These are phyloP conservation scores for Fraxinus quadrangulata DNA, from an alignment of 257 asterid species.

Conservation along the genomic window DNA sequence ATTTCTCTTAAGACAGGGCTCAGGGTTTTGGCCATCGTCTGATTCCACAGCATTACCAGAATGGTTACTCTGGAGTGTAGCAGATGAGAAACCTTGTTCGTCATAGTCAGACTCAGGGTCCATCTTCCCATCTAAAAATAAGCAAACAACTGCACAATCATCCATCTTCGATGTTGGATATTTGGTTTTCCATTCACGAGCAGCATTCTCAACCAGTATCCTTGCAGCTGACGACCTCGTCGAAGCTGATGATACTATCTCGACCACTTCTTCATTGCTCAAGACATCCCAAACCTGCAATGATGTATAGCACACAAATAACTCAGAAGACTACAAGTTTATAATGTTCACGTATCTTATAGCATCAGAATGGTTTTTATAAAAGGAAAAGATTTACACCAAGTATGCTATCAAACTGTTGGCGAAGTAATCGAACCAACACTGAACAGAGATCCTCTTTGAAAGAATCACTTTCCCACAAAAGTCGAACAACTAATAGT, in stretches of 20 bases:
- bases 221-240: constrained; percentile 84
- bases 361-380: no score
- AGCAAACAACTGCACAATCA: constrained; percentile 92
- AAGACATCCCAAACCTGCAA: constrained; percentile 91
- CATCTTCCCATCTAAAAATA: constrained; percentile 86
- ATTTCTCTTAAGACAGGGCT: constrained; percentile 79
- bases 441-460: no score
- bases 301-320: no score
- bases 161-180: constrained; percentile 97
- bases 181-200: constrained; percentile 89
- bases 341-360: no score
- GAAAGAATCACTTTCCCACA: no score
- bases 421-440: no score
- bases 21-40: constrained; percentile 73
- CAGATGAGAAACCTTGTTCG: constrained; percentile 79
- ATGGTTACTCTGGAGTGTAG: constrained; percentile 71
- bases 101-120: constrained; percentile 83
- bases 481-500: no score
- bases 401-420: no score
- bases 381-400: no score
- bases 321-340: no score
- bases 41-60: constrained; percentile 73
- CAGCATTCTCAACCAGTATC: constrained; percentile 74
- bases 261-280: constrained; percentile 94
- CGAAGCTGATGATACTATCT: constrained; percentile 74